Percentiles rank a stretch among this genome's conserved stretches.
Conservation (phyloP, 768 basidiomycete species). For the Coprinopsis marcescibilis region DNA sequence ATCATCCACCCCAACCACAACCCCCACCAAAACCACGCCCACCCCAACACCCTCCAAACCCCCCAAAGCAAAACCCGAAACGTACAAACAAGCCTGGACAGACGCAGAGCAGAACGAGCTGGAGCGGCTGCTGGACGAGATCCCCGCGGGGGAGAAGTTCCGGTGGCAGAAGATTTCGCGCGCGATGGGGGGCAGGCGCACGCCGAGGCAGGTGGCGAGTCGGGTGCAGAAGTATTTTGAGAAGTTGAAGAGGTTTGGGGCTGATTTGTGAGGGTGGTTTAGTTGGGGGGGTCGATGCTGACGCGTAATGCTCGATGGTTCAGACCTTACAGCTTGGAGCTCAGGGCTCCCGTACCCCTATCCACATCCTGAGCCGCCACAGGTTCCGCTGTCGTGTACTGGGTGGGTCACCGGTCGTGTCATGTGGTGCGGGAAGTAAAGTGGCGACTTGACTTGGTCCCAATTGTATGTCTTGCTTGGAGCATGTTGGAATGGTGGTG, state of each 20-base stretch:
- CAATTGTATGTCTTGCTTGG: too few species aligned
- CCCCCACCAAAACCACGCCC: neutral
- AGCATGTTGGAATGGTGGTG: too few species aligned
- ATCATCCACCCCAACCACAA: neutral
- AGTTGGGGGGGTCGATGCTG: neutral
- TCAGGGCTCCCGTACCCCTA: too few species aligned
- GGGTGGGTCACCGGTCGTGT: too few species aligned
- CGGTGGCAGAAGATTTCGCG: conserved; percentile 81
- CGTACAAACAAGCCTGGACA: conserved; percentile 82
- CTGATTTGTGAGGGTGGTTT: conserved; percentile 3
- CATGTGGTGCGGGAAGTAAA: too few species aligned
- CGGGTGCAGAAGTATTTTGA: conserved; percentile 86
- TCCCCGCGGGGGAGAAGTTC: conserved; percentile 73
- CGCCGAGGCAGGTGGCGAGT: conserved; percentile 82
- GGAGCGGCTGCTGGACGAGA: conserved; percentile 67
- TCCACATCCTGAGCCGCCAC: too few species aligned
- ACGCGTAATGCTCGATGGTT: neutral
- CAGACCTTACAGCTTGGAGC: too few species aligned
- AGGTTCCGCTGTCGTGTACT: too few species aligned
- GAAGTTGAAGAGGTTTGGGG: conserved; percentile 72
- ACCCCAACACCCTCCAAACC: conserved; percentile 8
- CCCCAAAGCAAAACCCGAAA: conserved; percentile 52
- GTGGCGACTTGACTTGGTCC: too few species aligned
- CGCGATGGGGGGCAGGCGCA: conserved; percentile 73
- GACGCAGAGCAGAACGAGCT: conserved; percentile 71